A percentile compares a stretch with the other conserved stretches of the same genome.
phyloP scores from a whole-genome alignment of 257 asterid genomes.

The Fraxinus americana region DNA sequence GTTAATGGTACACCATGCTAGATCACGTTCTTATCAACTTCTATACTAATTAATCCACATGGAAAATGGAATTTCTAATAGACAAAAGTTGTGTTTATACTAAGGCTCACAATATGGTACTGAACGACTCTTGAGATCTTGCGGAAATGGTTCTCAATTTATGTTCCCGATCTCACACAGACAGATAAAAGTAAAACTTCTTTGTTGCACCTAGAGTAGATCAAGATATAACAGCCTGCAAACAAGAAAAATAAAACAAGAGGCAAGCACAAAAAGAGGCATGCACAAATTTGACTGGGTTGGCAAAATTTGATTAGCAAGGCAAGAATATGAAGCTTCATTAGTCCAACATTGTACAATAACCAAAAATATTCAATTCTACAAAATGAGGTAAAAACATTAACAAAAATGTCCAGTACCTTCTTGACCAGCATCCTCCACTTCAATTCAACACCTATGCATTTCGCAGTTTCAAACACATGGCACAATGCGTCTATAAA shows the following conservation, averaged over 20 bases:
- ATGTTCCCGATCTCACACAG: background rate
- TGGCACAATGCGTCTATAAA: conserved; percentile 58
- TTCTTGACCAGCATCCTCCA: background rate
- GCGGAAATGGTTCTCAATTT: background rate
- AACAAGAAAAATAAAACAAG: background rate
- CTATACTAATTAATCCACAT: background rate
- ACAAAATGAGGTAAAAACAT: background rate
- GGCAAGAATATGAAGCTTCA: background rate
- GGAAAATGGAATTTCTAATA: background rate
- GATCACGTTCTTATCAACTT: background rate
- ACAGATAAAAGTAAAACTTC: background rate
- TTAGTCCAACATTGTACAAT: background rate
- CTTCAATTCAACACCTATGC: background rate
- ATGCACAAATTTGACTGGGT: background rate
- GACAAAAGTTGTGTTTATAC: background rate
- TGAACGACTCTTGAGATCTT: background rate
- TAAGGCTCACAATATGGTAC: background rate
- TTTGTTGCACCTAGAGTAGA: background rate
- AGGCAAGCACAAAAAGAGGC: background rate
- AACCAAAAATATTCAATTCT: background rate
- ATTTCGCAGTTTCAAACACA: conserved; percentile 25
- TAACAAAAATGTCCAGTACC: background rate
- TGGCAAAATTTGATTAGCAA: background rate
- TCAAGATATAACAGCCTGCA: background rate
- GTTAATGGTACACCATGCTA: background rate